Evolutionary conservation across 2,329 filamentous ascomycete species (phyloP), one percentile per base, ranked within the genome.

Genomic region (Penicillium sp.): DNA sequence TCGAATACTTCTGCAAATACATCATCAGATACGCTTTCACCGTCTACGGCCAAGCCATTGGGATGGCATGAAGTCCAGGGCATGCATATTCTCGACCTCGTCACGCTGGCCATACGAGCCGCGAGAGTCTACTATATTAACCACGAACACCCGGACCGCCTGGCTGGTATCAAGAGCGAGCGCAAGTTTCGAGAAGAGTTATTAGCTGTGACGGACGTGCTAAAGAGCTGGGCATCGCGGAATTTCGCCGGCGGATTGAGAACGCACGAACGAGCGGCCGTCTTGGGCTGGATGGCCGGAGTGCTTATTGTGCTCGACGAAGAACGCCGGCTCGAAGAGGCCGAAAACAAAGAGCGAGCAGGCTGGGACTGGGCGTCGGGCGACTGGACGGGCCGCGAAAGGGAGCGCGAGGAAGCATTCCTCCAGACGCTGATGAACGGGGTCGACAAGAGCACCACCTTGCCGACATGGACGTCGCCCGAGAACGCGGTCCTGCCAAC

Each of bases 41-140:
- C 69, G 9, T 56, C 63, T 21, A 72, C 66, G 58, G 61, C 69
- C 14, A 63, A 63, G 18, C 77, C 79, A 20, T 83, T 85, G 62
- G 87, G 85, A 8, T 96, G 89, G 86, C 84, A 89, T 70, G 91
- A 97, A 72, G 82, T 96, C 21, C 90, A 96, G 71, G 94, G 93
- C 18, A 85, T 97, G 79, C 90, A 95, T 66, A 85, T 99, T 38
- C 83, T 97, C 56, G 93, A 97, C 70, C 86, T 96, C 53, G 88
- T 94, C 68, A 99, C 94, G 1, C 80, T 97, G 53, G 93, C 93
- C n/a, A 97, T 99, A 63, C 85, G 91, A 52, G 91, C 93, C 1
- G 94, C 94, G 52, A 96, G 95, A 75, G 87, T 95, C 66, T 99
- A 97, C 76, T 97, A 99, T 74, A 97, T 92, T 0, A 84, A 91